Evolutionary conservation across 345 rosid genomes (phyloP).

Genomic region (Salix viminalis): DNA sequence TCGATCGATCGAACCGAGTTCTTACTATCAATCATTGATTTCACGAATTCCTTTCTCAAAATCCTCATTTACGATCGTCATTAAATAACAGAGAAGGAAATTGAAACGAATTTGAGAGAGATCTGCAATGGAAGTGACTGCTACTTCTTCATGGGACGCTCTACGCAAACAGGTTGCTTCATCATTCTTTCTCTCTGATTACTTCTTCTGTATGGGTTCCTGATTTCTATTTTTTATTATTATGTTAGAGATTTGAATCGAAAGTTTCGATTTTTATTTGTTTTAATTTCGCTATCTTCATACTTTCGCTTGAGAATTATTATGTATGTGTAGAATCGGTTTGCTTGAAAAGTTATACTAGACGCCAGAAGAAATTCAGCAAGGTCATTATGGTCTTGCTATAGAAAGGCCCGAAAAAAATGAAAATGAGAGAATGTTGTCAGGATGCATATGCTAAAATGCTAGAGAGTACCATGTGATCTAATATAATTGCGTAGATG

Average conservation of each 20-base stretch:
- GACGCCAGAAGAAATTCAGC: too few relatives aligned
- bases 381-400: too few relatives aligned
- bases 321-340: too few relatives aligned
- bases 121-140: constrained; percentile 61
- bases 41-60: background rate
- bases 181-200: background rate
- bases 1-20: background rate
- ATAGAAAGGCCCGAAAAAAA: too few relatives aligned
- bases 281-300: background rate
- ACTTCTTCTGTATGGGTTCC: background rate
- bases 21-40: background rate
- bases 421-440: too few relatives aligned
- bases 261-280: background rate
- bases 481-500: too few relatives aligned
- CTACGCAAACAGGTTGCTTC: constrained; percentile 71
- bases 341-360: too few relatives aligned
- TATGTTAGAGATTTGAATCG: background rate
- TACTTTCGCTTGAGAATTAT: too few relatives aligned
- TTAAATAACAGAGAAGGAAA: background rate
- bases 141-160: constrained; percentile 87
- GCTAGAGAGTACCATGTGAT: too few relatives aligned
- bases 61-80: background rate
- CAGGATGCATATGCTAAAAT: too few relatives aligned
- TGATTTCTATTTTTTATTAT: background rate
- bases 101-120: background rate